phyloP scores from a whole-genome alignment of 352 stramenopile genomes.

The Phytophthora agathidicida region DNA sequence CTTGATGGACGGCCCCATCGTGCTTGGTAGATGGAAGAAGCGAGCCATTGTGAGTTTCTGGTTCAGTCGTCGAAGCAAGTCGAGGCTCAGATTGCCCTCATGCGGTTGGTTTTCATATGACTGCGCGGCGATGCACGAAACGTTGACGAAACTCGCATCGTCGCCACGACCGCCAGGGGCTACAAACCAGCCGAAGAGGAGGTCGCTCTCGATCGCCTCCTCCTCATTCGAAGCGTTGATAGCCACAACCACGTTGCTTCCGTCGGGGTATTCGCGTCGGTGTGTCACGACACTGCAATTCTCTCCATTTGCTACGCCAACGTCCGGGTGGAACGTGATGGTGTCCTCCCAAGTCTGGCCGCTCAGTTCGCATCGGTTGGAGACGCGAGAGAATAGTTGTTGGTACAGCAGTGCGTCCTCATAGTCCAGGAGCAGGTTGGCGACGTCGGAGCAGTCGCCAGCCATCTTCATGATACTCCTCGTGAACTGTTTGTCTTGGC shows the following conservation, averaged over 20 bases:
- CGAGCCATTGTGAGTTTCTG: conserved; percentile 27
- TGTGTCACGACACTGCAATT: conserved; percentile 49
- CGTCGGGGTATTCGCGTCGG: conserved; percentile 62
- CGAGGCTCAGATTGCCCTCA: conserved; percentile 49
- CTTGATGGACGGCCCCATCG: background rate
- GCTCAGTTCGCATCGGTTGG: conserved; percentile 49
- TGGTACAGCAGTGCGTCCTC: conserved; percentile 59
- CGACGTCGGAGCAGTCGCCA: conserved; percentile 40
- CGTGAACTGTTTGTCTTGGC: conserved; percentile 45
- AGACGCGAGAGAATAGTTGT: conserved; percentile 49
- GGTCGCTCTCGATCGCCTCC: conserved; percentile 30
- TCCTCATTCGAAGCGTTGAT: conserved; percentile 27
- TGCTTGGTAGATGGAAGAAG: conserved; percentile 31
- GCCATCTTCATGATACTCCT: conserved; percentile 59
- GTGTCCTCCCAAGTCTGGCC: conserved; percentile 60
- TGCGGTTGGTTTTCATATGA: conserved; percentile 32
- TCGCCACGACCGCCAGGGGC: conserved; percentile 44
- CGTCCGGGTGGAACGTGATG: conserved; percentile 43
- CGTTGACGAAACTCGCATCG: conserved; percentile 41
- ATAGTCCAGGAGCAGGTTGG: conserved; percentile 52
- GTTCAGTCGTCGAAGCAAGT: conserved; percentile 55
- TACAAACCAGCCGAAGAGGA: conserved; percentile 71
- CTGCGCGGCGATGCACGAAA: conserved; percentile 63
- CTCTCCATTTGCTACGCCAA: conserved; percentile 9
- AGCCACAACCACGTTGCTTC: conserved; percentile 60